These are phyloP conservation scores for Cryphonectria nitschkei DNA, from an alignment of 2,329 filamentous ascomycete genomes.

Conservation along the genomic window DNA sequence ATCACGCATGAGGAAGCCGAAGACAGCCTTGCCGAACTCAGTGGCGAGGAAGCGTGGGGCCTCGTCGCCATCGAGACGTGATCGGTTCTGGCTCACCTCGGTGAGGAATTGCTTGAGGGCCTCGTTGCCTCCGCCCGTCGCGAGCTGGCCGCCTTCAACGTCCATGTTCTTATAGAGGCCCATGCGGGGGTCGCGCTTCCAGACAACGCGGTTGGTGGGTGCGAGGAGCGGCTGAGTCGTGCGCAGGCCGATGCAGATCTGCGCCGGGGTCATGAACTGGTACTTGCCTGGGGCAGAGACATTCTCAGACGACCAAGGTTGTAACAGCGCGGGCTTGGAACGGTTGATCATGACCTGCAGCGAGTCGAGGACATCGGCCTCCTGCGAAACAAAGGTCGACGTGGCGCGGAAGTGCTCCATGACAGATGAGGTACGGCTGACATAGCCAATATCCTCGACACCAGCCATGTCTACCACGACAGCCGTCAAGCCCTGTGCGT, in stretches of 20 bases:
- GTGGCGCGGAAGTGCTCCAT: constrained; percentile 32
- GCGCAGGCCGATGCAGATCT: constrained; percentile 16
- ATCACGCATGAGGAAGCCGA: constrained; percentile 14
- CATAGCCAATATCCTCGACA: constrained; percentile 36
- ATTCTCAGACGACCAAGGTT: not conserved
- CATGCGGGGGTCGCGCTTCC: constrained; percentile 23
- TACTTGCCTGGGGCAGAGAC: not conserved
- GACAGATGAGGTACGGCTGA: constrained; percentile 32
- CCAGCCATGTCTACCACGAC: constrained; percentile 42
- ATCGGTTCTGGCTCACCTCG: constrained; percentile 6
- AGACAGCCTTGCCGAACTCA: constrained; percentile 21
- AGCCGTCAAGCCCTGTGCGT: constrained; percentile 39
- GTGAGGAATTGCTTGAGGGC: constrained; percentile 16
- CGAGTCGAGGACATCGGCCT: constrained; percentile 35
- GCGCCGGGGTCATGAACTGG: not conserved
- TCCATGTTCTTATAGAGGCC: constrained; percentile 24
- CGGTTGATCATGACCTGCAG: constrained; percentile 30
- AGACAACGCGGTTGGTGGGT: constrained; percentile 19
- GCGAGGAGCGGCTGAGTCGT: constrained; percentile 11
- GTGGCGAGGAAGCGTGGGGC: constrained; percentile 17
- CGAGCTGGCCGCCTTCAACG: not conserved
- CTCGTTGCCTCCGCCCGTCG: constrained; percentile 2
- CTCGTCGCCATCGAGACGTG: constrained; percentile 13
- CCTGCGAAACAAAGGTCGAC: constrained; percentile 32
- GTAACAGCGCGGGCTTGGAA: not conserved